Evolutionary conservation across 352 stramenopile species (phyloP).

Genomic region (Globisporangium cylindrosporum): DNA sequence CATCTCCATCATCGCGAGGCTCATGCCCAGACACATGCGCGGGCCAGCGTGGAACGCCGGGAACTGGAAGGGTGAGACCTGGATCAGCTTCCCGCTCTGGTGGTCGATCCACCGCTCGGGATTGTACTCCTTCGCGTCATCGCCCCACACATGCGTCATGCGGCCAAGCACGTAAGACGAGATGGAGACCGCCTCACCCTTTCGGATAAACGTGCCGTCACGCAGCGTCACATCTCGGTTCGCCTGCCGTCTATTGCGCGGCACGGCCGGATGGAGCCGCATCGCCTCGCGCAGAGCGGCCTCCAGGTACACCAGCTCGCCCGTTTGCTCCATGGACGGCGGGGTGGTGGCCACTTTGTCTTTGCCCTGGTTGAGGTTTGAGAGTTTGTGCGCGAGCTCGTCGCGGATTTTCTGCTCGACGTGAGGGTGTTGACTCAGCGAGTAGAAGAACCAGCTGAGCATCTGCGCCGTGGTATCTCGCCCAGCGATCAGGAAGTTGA

Average conservation of each 20-base stretch:
- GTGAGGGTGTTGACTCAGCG: conserved; percentile 33
- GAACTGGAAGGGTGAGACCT: conserved; percentile 40
- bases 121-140: conserved; percentile 37
- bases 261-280: conserved; percentile 28
- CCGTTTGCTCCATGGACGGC: conserved; percentile 10
- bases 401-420: conserved; percentile 23
- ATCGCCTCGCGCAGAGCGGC: conserved; percentile 33
- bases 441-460: conserved; percentile 46
- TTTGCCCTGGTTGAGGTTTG: conserved; percentile 1
- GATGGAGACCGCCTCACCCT: conserved; percentile 32
- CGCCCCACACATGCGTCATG: conserved; percentile 41
- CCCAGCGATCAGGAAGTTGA: conserved; percentile 49
- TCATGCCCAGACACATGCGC: conserved; percentile 46
- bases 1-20: not conserved
- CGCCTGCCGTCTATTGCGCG: conserved; percentile 24
- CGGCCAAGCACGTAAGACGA: conserved; percentile 39
- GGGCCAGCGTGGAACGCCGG: conserved; percentile 48
- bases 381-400: conserved; percentile 18
- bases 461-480: conserved; percentile 40
- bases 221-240: conserved; percentile 45
- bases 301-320: conserved; percentile 17
- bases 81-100: conserved; percentile 24
- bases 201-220: conserved; percentile 49
- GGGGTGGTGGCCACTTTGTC: not conserved
- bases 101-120: conserved; percentile 46